Conservation (phyloP, 2,329 filamentous ascomycete genomes). For the Cercospora zeina region DNA sequence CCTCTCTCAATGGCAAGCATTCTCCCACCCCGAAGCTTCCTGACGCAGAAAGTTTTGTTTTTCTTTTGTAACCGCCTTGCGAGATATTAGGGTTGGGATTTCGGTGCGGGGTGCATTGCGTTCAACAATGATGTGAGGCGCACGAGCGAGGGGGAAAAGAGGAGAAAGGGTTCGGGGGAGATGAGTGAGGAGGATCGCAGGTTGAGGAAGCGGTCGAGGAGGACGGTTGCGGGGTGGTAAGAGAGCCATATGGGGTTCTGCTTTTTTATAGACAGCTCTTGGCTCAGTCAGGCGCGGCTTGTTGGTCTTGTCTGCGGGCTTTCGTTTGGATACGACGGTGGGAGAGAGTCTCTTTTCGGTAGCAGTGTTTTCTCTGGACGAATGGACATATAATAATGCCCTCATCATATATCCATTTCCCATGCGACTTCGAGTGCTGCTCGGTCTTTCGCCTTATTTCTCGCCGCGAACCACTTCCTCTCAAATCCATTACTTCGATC, state of each 20-base stretch:
- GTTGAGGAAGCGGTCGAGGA: neutral
- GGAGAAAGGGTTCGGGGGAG: neutral
- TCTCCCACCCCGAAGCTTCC: neutral
- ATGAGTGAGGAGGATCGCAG: neutral
- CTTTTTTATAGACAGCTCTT: neutral
- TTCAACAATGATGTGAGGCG: no score
- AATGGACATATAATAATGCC: neutral
- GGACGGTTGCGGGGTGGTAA: neutral
- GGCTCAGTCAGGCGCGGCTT: neutral
- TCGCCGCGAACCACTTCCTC: conserved; percentile 83
- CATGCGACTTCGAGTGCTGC: conserved; percentile 85
- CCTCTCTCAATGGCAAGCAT: neutral
- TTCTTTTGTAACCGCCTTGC: neutral
- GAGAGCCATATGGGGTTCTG: neutral
- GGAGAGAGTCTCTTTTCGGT: neutral
- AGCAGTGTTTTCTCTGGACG: neutral
- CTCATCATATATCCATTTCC: conserved; percentile 72
- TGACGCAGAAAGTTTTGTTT: neutral
- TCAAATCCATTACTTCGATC: conserved; percentile 94
- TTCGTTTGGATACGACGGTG: neutral
- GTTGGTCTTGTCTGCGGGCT: neutral
- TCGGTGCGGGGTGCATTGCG: no score
- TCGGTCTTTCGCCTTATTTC: conserved; percentile 74
- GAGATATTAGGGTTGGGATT: neutral
- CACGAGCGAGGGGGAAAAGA: no score